Evolutionary conservation across 208 protist genomes (phyloP), one percentile per base, ranked within the genome.

Genomic region (Perkinsela sp.): DNA sequence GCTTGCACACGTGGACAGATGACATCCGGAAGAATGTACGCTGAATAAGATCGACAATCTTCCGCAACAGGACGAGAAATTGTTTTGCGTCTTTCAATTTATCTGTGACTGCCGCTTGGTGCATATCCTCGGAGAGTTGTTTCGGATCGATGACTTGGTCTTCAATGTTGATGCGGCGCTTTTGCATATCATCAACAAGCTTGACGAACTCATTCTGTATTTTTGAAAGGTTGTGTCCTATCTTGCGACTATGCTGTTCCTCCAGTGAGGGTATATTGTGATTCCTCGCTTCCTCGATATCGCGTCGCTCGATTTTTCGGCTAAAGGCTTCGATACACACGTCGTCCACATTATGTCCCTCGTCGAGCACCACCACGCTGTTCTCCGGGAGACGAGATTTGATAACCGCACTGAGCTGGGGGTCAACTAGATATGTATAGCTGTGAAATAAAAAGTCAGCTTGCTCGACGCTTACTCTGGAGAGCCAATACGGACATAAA

Each of bases 311-410:
- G 32, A 98, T 80, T 70, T 93, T 94, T 13, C 97, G 81, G 68
- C 88, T 96, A 77, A 99, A 88, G 1, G 90, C 84, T 74, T 98
- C 96, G 73, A 98, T 97, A 77, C 95, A 98, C 1, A 98, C 93
- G 74, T 98, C 96, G 76, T 99, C 96, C 48, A 99, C 97, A 76
- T 99, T 99, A 79, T 99, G 97, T 1, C 95, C 97, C 77, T 98
- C 96, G 74, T 98, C 96, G 82, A 98, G 98, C 1, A 98, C 90
- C 2, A 98, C 86, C 68, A 99, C 96, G 6, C 83, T 94, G 70
- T 97, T 92, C 66, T 86, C 88, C 32, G 85, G 80, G 48, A 96
- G 75, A 30, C 86, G 82, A 72, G 84, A 84, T 0, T 90, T 88
- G 0, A 96, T 89, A 1, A 95, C 78, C 22, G 87, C 83, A 1